Evolutionary conservation across 164 flowering plant genomes (phyloP).

Genomic region (Stephania japonica): DNA sequence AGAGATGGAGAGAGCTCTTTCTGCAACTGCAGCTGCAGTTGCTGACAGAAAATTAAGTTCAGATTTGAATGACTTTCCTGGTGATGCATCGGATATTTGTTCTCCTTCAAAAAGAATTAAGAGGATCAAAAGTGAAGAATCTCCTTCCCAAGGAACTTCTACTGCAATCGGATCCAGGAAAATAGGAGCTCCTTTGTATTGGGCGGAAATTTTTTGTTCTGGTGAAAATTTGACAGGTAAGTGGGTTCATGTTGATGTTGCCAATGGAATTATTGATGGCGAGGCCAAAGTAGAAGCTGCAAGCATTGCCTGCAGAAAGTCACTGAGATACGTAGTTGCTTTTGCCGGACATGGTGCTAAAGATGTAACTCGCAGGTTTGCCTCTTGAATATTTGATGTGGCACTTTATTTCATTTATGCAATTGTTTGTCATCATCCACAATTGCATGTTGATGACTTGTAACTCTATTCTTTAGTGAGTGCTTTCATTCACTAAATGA

Average conservation of each 20-base stretch:
- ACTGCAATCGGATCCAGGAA: slow-evolving; percentile 79
- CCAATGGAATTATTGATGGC: slow-evolving; percentile 71
- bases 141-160: slow-evolving; percentile 43
- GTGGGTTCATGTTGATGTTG: slow-evolving; percentile 97
- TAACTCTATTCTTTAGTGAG: background rate
- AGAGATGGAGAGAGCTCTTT: slow-evolving; percentile 86
- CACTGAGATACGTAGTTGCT: slow-evolving; percentile 92
- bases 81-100: slow-evolving; percentile 19
- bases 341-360: slow-evolving; percentile 94
- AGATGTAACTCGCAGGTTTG: slow-evolving; percentile 97
- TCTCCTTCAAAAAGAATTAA: slow-evolving; percentile 34
- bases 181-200: slow-evolving; percentile 73
- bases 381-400: background rate
- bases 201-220: slow-evolving; percentile 91
- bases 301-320: slow-evolving; percentile 72
- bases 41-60: slow-evolving; percentile 14
- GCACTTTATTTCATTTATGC: background rate
- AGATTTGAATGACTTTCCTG: slow-evolving; percentile 16
- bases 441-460: background rate
- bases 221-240: slow-evolving; percentile 84
- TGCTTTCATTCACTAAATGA: background rate
- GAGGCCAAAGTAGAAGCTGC: slow-evolving; percentile 81
- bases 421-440: background rate
- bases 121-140: slow-evolving; percentile 35
- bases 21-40: slow-evolving; percentile 57